phyloP scores from a whole-genome alignment of 108 stramenopile species.

The Fragilaria radians region DNA sequence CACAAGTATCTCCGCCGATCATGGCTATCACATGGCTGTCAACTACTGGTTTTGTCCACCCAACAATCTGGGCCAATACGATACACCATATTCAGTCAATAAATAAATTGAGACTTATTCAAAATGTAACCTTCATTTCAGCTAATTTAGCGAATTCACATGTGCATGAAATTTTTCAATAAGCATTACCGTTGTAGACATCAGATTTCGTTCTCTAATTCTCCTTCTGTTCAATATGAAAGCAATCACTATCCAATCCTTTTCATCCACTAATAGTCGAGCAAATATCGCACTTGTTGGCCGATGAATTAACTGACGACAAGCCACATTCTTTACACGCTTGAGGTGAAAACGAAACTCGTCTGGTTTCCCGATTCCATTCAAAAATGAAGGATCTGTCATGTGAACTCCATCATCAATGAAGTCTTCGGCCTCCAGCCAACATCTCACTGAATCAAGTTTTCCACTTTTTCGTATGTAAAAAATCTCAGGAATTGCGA shows the following conservation, averaged over 20 bases:
- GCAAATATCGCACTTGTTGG: constrained; percentile 57
- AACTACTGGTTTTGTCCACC: constrained; percentile 99
- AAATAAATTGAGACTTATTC: too few relatives aligned
- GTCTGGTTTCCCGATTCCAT: constrained; percentile 43
- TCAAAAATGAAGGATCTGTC: constrained; percentile 46
- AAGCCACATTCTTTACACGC: constrained; percentile 29
- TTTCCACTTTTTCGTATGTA: constrained; percentile 30
- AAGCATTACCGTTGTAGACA: neutral
- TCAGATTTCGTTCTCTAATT: neutral
- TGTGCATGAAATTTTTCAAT: neutral
- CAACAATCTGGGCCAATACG: constrained; percentile 40
- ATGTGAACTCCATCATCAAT: constrained; percentile 71
- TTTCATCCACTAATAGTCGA: constrained; percentile 36
- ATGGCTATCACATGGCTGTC: constrained; percentile 64
- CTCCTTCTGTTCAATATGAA: constrained; percentile 21
- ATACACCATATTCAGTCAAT: constrained; percentile 60
- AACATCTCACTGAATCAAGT: constrained; percentile 36
- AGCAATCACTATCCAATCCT: constrained; percentile 33
- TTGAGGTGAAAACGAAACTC: constrained; percentile 58
- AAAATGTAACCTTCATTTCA: too few relatives aligned
- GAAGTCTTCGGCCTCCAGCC: constrained; percentile 49
- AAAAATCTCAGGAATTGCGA: constrained; percentile 51
- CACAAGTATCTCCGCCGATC: constrained; percentile 37
- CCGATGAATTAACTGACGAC: constrained; percentile 72
- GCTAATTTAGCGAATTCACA: too few relatives aligned